Conservation (phyloP, 202 grass and related monocot species). For the Setaria viridis region DNA sequence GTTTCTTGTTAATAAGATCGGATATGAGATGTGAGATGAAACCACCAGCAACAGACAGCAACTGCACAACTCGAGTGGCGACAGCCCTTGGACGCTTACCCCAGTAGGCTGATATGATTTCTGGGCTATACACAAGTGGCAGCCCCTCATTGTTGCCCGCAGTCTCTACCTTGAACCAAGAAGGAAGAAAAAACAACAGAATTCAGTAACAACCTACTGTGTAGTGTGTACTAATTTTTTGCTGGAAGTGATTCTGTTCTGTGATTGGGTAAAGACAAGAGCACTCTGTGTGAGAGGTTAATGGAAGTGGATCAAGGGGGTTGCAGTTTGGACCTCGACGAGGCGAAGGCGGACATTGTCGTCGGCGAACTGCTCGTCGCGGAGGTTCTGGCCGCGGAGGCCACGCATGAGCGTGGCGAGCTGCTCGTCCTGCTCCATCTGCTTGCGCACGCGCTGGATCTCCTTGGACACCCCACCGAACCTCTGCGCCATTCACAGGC, state of each 20-base stretch:
- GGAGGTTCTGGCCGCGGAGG: conserved; percentile 90
- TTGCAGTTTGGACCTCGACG: conserved; percentile 63
- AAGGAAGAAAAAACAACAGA: conserved; percentile 17
- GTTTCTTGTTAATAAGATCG: conserved; percentile 75
- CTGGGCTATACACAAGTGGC: conserved; percentile 89
- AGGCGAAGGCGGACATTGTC: conserved; percentile 70
- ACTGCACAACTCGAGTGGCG: conserved; percentile 76
- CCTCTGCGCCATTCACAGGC: conserved; percentile 48
- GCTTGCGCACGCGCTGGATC: conserved; percentile 94
- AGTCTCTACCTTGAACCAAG: conserved; percentile 60
- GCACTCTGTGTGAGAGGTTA: no score
- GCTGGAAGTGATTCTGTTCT: background rate
- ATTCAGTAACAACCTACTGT: background rate
- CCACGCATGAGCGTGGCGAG: conserved; percentile 90
- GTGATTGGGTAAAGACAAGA: background rate
- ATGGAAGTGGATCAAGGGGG: background rate
- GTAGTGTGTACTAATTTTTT: background rate
- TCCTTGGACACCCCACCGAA: conserved; percentile 85
- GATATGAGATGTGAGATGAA: conserved; percentile 88
- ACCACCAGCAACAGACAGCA: conserved; percentile 88
- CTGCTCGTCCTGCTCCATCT: conserved; percentile 99
- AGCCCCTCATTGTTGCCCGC: conserved; percentile 63
- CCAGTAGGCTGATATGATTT: conserved; percentile 90
- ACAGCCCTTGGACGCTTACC: conserved; percentile 74
- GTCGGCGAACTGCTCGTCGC: conserved; percentile 81